A percentile compares a stretch with the other conserved stretches of the same genome.
These are phyloP conservation scores for Trametes cingulata DNA, from an alignment of 768 basidiomycete genomes.

Conservation along the genomic window DNA sequence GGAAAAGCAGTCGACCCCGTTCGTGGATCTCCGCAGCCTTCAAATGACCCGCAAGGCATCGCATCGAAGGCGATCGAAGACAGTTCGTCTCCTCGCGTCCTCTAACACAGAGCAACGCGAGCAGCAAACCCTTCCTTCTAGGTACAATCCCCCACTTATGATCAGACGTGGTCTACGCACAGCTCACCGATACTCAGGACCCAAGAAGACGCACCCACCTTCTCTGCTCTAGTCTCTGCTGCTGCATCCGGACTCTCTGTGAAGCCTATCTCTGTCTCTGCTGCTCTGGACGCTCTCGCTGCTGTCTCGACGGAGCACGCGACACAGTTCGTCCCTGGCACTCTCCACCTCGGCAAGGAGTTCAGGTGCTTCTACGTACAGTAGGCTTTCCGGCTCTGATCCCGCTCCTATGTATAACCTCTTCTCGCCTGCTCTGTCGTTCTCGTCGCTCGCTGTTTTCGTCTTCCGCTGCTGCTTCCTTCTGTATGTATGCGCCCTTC, in stretches of 20 bases:
- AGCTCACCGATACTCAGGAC: background rate
- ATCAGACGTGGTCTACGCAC: too few species aligned
- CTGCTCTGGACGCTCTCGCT: constrained; percentile 1
- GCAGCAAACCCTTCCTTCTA: too few species aligned
- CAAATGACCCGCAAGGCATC: background rate
- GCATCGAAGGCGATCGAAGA: background rate
- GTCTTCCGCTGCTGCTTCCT: too few species aligned
- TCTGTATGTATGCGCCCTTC: too few species aligned
- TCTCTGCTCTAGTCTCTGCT: background rate
- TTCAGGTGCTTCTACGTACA: constrained; percentile 9
- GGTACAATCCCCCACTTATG: too few species aligned
- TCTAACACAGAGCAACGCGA: too few species aligned
- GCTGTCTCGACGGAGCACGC: background rate
- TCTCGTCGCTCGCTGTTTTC: too few species aligned
- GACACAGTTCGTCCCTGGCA: constrained; percentile 9
- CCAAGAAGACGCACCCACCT: background rate
- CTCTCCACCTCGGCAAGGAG: constrained; percentile 5
- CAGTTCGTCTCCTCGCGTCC: background rate
- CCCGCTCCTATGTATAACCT: too few species aligned
- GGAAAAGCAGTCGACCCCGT: background rate
- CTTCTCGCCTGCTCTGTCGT: too few species aligned
- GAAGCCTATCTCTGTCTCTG: constrained; percentile 2
- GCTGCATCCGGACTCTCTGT: background rate
- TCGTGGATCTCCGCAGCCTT: background rate
- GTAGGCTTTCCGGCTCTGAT: background rate